These are phyloP conservation scores for Rusavskia elegans DNA, from an alignment of 495 filamentous ascomycete genomes.

Conservation along the genomic window DNA sequence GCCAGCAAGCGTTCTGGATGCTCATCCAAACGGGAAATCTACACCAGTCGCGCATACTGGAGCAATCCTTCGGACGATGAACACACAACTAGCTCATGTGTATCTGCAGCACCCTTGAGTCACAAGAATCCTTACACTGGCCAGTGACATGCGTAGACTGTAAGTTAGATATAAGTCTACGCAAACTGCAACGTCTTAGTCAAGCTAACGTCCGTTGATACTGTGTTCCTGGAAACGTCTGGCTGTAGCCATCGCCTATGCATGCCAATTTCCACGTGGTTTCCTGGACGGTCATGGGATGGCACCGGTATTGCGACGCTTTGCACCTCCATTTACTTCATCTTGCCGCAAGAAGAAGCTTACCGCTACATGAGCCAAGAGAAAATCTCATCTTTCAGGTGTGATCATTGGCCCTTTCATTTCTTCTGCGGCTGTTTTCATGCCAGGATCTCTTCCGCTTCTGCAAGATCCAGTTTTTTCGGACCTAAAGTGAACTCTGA, in stretches of 20 bases:
- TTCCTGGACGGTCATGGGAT: background rate
- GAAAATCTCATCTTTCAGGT: no score
- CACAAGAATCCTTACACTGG: background rate
- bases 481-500: background rate
- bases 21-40: no score
- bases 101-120: background rate
- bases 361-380: background rate
- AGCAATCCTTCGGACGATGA: no score
- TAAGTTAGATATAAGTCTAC: no score
- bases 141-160: no score
- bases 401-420: background rate
- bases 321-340: background rate
- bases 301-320: background rate
- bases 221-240: background rate
- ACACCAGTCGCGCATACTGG: no score
- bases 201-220: background rate
- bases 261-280: background rate
- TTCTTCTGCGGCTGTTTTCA: background rate
- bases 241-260: background rate
- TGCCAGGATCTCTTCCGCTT: background rate
- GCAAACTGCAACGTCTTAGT: no score
- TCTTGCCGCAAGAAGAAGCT: background rate
- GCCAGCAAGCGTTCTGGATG: background rate
- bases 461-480: background rate
- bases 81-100: background rate